Base-by-base conservation (phyloP, 495 filamentous ascomycete species). In the Xylaria intraflava region DNA sequence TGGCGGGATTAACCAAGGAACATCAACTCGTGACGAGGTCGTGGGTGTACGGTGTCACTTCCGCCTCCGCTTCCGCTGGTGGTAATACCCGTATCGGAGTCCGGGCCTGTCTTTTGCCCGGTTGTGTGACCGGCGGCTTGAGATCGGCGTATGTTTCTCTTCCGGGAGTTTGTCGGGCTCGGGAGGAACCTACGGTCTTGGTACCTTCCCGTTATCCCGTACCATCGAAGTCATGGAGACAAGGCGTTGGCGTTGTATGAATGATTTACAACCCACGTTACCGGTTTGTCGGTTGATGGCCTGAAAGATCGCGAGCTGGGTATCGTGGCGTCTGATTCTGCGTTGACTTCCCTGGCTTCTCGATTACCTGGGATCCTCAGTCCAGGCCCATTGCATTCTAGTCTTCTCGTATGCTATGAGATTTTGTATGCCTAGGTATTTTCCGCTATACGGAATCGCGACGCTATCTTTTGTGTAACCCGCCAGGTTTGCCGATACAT, bases 81-180 rank as follows among this genome's bases (percentile, higher is more conserved):
- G 4, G 35, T 38, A 38, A 4, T 17, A 16, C 17, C 14, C n/a
- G 35, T n/a, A 38, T n/a, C n/a, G 2, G 35, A 38, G 16, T n/a
- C 35, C n/a, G n/a, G 11, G 9, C 51, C 67, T 19, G 40, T 47
- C 53, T 26, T 49, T 17, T 24, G 30, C 11, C 55, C 59, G 26
- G 53, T 17, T 27, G 35, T 53, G 26, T 39, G 55, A 5, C 53
- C 59, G 2, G 53, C 55, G 14, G 56, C 55, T 23, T 62, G 47
- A 6, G 44, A 35, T 40, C 70, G 64, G 7, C 68, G 57, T 3
- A 72, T 38, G n/a, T n/a, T n/a, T n/a, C n/a, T n/a, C n/a, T n/a
- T n/a, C n/a, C n/a, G n/a, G n/a, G n/a, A n/a, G n/a, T n/a, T n/a
- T n/a, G n/a, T n/a, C n/a, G n/a, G n/a, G n/a, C n/a, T n/a, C n/a